A percentile compares a stretch with the other conserved stretches of the same genome.
Evolutionary conservation across 1,284 basidiomycete species (phyloP).

Genomic region (Rhodotorula mucilaginosa): DNA sequence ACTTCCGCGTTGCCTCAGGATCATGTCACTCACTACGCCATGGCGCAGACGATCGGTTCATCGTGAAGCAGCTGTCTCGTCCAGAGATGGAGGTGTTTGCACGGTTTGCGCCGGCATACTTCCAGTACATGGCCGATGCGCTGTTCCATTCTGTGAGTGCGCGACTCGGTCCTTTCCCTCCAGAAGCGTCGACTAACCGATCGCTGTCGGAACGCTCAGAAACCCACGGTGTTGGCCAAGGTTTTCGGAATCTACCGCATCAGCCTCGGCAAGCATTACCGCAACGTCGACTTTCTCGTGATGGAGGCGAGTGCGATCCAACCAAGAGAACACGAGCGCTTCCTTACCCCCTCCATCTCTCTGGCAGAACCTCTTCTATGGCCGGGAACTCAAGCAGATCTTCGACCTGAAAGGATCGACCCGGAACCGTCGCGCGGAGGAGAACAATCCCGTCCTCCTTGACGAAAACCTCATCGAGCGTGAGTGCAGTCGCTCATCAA

Average conservation of each 20-base stretch:
- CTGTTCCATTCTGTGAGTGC: slow-evolving; percentile 38
- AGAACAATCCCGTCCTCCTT: slow-evolving; percentile 85
- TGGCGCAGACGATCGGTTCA: slow-evolving; percentile 84
- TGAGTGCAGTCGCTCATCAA: slow-evolving; percentile 50
- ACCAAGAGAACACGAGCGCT: no score
- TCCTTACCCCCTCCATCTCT: no score
- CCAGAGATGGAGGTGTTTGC: slow-evolving; percentile 93
- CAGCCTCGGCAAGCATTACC: slow-evolving; percentile 79
- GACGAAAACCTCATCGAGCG: slow-evolving; percentile 63
- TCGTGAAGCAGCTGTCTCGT: slow-evolving; percentile 92
- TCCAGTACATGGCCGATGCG: slow-evolving; percentile 91
- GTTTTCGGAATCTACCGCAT: slow-evolving; percentile 97
- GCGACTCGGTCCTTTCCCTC: neutral
- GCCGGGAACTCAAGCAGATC: slow-evolving; percentile 65
- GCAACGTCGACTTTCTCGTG: slow-evolving; percentile 85
- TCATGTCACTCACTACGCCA: neutral
- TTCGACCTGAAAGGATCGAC: slow-evolving; percentile 89
- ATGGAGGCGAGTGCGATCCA: slow-evolving; percentile 61
- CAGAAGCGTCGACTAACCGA: neutral
- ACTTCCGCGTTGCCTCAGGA: neutral
- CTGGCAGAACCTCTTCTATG: slow-evolving; percentile 77
- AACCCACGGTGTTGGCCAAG: slow-evolving; percentile 91
- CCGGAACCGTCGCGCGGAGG: slow-evolving; percentile 84
- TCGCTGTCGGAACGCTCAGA: slow-evolving; percentile 52
- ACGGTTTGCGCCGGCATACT: slow-evolving; percentile 95